Percentiles rank a stretch among this genome's conserved stretches.
phyloP scores from a whole-genome alignment of 805 yeast genomes.

The Yamadazyma tumulicola region DNA sequence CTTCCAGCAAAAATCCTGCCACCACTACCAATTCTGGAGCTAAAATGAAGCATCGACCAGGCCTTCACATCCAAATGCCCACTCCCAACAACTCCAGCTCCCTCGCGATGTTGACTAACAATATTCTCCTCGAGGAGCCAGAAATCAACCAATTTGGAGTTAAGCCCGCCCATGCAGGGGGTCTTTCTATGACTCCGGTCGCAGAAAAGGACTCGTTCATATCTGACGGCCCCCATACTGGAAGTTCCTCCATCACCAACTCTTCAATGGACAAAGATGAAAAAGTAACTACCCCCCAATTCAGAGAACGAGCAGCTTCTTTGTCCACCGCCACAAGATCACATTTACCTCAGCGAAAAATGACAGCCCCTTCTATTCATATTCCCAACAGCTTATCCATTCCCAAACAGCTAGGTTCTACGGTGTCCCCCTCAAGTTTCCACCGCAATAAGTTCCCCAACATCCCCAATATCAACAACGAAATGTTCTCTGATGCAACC shows the following conservation, averaged over 20 bases:
- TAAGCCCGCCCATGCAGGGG: constrained; percentile 48
- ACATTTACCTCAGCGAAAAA: constrained; percentile 13
- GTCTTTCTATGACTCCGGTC: constrained; percentile 78
- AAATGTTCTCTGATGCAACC: constrained; percentile 34
- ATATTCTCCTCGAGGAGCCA: constrained; percentile 22
- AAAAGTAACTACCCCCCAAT: constrained; percentile 7
- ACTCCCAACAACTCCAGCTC: constrained; percentile 48
- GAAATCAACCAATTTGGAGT: constrained; percentile 67
- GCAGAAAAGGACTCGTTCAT: constrained; percentile 48
- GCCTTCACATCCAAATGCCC: constrained; percentile 72
- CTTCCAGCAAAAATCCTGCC: not conserved
- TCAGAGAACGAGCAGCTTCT: constrained; percentile 16
- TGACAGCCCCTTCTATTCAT: constrained; percentile 7
- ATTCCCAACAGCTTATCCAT: not conserved
- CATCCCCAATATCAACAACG: constrained; percentile 34
- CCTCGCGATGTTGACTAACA: constrained; percentile 37
- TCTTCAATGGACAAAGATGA: constrained; percentile 9
- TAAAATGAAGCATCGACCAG: constrained; percentile 16
- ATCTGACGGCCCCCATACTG: constrained; percentile 5
- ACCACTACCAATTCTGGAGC: not conserved
- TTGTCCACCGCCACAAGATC: constrained; percentile 3
- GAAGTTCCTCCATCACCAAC: not conserved
- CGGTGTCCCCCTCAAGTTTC: constrained; percentile 4
- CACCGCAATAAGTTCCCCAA: constrained; percentile 27
- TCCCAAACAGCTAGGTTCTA: constrained; percentile 2